These are phyloP conservation scores for Hyphopichia wangnamkhiaoensis DNA, from an alignment of 1,139 yeast genomes.

Conservation along the genomic window DNA sequence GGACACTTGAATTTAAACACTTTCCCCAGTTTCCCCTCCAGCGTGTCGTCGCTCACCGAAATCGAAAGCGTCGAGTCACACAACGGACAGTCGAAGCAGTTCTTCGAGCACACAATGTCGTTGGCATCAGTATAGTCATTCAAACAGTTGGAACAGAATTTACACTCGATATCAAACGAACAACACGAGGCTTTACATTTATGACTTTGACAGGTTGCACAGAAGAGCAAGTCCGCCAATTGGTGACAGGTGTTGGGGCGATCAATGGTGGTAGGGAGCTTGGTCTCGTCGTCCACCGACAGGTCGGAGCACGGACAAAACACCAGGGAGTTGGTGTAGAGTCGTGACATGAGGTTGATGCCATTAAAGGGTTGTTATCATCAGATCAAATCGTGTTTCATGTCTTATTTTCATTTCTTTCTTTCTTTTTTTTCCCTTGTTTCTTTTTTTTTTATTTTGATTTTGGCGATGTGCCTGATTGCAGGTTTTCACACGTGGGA, in stretches of 20 bases:
- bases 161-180: slow-evolving; percentile 22
- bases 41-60: slow-evolving; percentile 21
- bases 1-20: slow-evolving; percentile 34
- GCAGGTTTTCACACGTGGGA: slow-evolving; percentile 6
- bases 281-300: background rate
- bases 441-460: background rate
- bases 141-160: slow-evolving; percentile 42
- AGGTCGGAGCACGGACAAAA: slow-evolving; percentile 8
- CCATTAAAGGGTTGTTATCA: background rate
- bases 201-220: slow-evolving; percentile 38
- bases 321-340: slow-evolving; percentile 10
- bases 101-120: slow-evolving; percentile 31
- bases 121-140: slow-evolving; percentile 29
- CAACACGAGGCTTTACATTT: slow-evolving; percentile 28
- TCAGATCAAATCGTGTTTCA: too few species aligned
- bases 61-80: slow-evolving; percentile 32
- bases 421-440: background rate
- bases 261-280: slow-evolving; percentile 2
- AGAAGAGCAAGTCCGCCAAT: slow-evolving; percentile 28
- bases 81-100: slow-evolving; percentile 43
- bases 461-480: background rate
- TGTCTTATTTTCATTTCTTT: background rate
- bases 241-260: background rate
- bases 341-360: slow-evolving; percentile 9
- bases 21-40: slow-evolving; percentile 28